These are phyloP conservation scores for Fraxinus americana DNA, from an alignment of 257 asterid species.

Conservation along the genomic window DNA sequence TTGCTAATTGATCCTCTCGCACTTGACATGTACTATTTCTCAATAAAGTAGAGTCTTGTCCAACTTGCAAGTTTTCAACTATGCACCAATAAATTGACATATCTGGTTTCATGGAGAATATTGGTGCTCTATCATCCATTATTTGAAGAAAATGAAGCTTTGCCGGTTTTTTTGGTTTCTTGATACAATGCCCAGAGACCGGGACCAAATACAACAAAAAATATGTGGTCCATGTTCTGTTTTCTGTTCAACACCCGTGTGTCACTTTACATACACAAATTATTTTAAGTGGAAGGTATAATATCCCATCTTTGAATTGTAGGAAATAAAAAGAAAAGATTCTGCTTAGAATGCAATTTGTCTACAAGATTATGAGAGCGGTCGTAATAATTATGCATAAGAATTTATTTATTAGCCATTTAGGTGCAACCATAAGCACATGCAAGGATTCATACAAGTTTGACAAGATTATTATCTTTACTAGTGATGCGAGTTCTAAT, in stretches of 20 bases:
- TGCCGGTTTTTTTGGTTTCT: constrained; percentile 31
- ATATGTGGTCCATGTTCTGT: constrained; percentile 29
- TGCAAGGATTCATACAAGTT: constrained; percentile 62
- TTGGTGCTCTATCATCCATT: constrained; percentile 12
- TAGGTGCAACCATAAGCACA: constrained; percentile 68
- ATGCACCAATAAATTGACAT: neutral
- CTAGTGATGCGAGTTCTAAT: constrained; percentile 33
- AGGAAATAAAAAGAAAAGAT: constrained; percentile 17
- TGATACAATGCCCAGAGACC: constrained; percentile 29
- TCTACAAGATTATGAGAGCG: constrained; percentile 38
- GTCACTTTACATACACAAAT: constrained; percentile 33
- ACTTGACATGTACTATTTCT: neutral
- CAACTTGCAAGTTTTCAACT: neutral
- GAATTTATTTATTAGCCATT: constrained; percentile 41
- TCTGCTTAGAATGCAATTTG: constrained; percentile 56
- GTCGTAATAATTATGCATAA: constrained; percentile 30
- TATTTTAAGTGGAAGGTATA: constrained; percentile 41
- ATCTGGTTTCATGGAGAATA: neutral
- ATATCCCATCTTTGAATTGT: constrained; percentile 47
- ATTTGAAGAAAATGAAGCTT: constrained; percentile 20
- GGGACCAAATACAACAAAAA: constrained; percentile 33
- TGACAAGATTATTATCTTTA: constrained; percentile 41
- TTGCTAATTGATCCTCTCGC: neutral
- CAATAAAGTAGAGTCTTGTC: neutral
- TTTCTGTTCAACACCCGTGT: constrained; percentile 22